Conservation (phyloP, 495 filamentous ascomycete genomes). For the Platismatia glauca region DNA sequence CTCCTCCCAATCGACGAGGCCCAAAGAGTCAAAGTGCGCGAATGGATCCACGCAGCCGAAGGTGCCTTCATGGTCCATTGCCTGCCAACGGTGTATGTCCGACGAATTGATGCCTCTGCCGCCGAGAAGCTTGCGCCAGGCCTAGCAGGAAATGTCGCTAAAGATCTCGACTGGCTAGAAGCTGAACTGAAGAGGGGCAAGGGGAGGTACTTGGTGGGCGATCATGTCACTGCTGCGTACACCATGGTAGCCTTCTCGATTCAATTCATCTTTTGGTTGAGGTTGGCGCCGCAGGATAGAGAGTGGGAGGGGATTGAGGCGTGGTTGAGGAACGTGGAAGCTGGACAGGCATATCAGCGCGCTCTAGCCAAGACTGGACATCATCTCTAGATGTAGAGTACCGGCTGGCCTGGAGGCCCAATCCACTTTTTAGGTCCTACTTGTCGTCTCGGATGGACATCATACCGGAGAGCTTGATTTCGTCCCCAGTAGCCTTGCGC, state of each 20-base stretch:
- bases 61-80: slow-evolving; percentile 31
- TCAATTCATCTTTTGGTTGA: slow-evolving; percentile 29
- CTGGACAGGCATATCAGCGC: slow-evolving; percentile 23
- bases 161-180: slow-evolving; percentile 32
- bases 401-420: neutral
- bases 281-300: slow-evolving; percentile 17
- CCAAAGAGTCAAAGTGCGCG: slow-evolving; percentile 23
- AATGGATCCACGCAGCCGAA: slow-evolving; percentile 35
- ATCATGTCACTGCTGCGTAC: slow-evolving; percentile 30
- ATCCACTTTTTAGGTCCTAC: neutral
- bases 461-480: neutral
- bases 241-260: slow-evolving; percentile 31
- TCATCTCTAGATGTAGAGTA: neutral
- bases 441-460: neutral
- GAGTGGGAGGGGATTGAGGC: slow-evolving; percentile 37
- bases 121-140: slow-evolving; percentile 24
- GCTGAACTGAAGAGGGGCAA: slow-evolving; percentile 24
- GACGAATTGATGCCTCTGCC: slow-evolving; percentile 22
- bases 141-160: slow-evolving; percentile 26
- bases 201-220: slow-evolving; percentile 29
- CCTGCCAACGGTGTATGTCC: slow-evolving; percentile 30
- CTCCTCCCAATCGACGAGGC: slow-evolving; percentile 23
- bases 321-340: slow-evolving; percentile 39
- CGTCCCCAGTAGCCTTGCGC: neutral
- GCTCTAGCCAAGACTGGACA: slow-evolving; percentile 20